Conservation (phyloP, 495 filamentous ascomycete species). For the Neurospora terricola region DNA sequence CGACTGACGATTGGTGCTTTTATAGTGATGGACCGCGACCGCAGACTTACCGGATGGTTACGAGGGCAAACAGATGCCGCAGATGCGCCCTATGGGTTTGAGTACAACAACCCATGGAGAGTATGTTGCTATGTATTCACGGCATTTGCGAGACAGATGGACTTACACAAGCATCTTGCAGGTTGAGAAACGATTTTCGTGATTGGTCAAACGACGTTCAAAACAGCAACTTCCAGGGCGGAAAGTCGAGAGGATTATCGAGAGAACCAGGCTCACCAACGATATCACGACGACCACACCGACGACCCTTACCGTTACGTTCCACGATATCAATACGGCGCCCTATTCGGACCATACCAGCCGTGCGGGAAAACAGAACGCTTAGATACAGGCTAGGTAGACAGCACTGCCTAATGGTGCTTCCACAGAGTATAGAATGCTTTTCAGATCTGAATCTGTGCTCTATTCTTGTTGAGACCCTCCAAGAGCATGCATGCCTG, state of each 20-base stretch:
- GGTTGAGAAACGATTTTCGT: slow-evolving; percentile 43
- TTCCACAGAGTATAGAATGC: slow-evolving; percentile 5
- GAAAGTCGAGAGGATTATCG: background rate
- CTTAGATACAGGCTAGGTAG: background rate
- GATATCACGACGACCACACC: background rate
- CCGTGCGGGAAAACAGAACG: background rate
- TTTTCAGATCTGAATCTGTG: slow-evolving; percentile 58
- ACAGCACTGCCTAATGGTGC: background rate
- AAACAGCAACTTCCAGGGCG: background rate
- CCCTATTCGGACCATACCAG: background rate
- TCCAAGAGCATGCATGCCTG: slow-evolving; percentile 90
- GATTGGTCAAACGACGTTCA: slow-evolving; percentile 6
- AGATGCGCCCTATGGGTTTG: slow-evolving; percentile 76
- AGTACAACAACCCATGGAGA: slow-evolving; percentile 93
- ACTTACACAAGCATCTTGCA: slow-evolving; percentile 18
- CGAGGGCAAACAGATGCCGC: slow-evolving; percentile 80
- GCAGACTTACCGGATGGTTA: slow-evolving; percentile 72
- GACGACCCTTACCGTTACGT: background rate
- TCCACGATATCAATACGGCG: background rate
- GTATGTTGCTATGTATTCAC: slow-evolving; percentile 17
- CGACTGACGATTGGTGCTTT: slow-evolving; percentile 14
- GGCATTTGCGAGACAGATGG: background rate
- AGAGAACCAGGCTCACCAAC: background rate
- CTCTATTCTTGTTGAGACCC: slow-evolving; percentile 81
- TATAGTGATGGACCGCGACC: slow-evolving; percentile 94